Evolutionary conservation across 768 basidiomycete species (phyloP), one percentile per base, ranked within the genome.

Genomic region (Gymnopilus dilepis): DNA sequence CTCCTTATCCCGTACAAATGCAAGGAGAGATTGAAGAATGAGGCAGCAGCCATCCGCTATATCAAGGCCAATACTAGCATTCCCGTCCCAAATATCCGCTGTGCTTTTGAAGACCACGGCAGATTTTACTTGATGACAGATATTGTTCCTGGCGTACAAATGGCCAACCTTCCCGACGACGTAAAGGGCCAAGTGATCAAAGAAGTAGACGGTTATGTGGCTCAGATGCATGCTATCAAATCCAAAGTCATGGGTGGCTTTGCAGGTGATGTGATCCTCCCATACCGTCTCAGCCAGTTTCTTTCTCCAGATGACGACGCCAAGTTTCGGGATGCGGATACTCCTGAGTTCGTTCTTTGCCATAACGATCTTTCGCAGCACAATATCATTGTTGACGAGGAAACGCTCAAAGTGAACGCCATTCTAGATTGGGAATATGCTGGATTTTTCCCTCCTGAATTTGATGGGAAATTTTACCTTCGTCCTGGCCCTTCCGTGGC

Each of bases 361-460:
- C 55, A 56, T 40, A 56, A 56, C n/a, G 55, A 56, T 33, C 40
- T 56, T 19, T 56, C 55, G 8, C 55, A 56, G 40, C 41, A 43
- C 55, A 56, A 56, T 19, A 56, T 56, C 6, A 28, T 60, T 9
- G 51, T 60, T 15, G 53, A 60, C 22, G 52, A 37, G 34, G 31
- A 22, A 15, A 60, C 59, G 0, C 48, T 55, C 13, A 45, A 48
- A 38, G 37, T 60, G 19, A 60, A 45, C 7, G 59, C 59, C 12
- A 55, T 55, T 19, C 7, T 60, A 24, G 53, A 60, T 43, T 55
- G 59, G 59, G 59, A 60, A 34, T 60, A 60, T 33, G 52, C 59
- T 17, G 42, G 59, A 6, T 60, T 60, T 30, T 55, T 54, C 12
- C 59, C 59, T 47, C 42, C 30, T 9, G 59, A 60, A 15, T 60